Evolutionary conservation across 2,329 filamentous ascomycete species (phyloP).

Genomic region (Cladosporium sp.): DNA sequence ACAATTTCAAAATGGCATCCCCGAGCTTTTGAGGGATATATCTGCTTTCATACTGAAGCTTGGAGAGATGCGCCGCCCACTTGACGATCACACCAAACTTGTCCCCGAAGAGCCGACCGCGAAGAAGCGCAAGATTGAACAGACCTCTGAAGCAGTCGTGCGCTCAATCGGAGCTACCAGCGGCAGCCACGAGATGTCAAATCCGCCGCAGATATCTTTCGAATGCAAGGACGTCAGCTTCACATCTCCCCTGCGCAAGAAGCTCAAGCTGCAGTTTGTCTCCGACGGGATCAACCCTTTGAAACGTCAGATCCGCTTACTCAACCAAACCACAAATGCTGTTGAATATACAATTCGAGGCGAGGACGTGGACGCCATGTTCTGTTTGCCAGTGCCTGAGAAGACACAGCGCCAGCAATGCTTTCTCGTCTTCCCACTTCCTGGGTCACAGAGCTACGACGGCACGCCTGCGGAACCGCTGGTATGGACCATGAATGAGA

Average conservation of each 20-base stretch:
- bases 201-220: conserved; percentile 33
- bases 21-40: conserved; percentile 6
- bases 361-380: conserved; percentile 52
- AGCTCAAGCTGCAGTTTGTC: conserved; percentile 57
- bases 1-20: conserved; percentile 1
- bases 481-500: conserved; percentile 58
- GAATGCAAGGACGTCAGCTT: conserved; percentile 56
- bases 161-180: conserved; percentile 3
- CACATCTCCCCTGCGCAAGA: conserved; percentile 60
- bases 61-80: neutral
- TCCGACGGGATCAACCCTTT: conserved; percentile 23
- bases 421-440: conserved; percentile 56
- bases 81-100: neutral
- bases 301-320: conserved; percentile 24
- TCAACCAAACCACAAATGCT: conserved; percentile 24
- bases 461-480: conserved; percentile 49
- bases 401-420: conserved; percentile 61
- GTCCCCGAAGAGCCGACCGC: conserved; percentile 29
- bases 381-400: conserved; percentile 61
- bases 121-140: conserved; percentile 50
- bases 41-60: neutral
- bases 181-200: conserved; percentile 24
- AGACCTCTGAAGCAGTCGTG: conserved; percentile 25
- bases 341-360: conserved; percentile 45
- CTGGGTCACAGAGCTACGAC: conserved; percentile 39